Base-by-base conservation (phyloP, 805 yeast genomes). In the Saturnispora besseyi region DNA sequence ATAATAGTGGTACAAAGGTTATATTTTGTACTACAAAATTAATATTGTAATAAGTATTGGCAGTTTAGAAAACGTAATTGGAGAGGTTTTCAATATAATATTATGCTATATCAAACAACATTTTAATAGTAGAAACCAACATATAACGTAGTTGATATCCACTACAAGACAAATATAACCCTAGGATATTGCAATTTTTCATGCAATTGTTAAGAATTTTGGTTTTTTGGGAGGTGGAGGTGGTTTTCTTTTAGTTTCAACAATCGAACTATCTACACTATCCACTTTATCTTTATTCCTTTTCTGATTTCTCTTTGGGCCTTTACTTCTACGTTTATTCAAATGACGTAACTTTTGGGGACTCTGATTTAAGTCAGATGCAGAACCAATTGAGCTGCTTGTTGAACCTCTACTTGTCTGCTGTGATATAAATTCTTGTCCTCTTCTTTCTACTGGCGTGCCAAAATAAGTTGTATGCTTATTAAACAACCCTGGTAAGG, bases 301-400 rank as follows among this genome's bases (percentile, higher is more conserved):
- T 1, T 81, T 81, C 18, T 73, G 63, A 45, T 74, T 63, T 53
- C 82, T 62, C 57, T 70, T 75, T 0, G 82, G 82, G 0, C 82
- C 82, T 49, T 66, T 72, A 15, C 79, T 64, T 48, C 82, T 63
- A 0, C 61, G 50, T 56, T 77, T 78, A 42, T 69, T 76, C 2
- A 73, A 61, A 58, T 77, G 81, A 0, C 62, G 62, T 43, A 77
- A 61, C 40, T 67, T 67, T 12, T 55, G 62, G 0, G 61, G 56
- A 44, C 55, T 56, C 34, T 56, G 50, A 3, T 52, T 59, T 37
- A 61, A 48, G 41, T 53, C 57, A 26, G 59, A 51, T 18, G 53
- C 47, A 30, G 62, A 46, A 11, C 18, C 18, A 21, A 29, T 3
- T 11, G 45, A 8, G n/a, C n/a, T 42, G 10, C 12, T 38, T 11